A percentile compares a stretch with the other conserved stretches of the same genome.
phyloP scores from a whole-genome alignment of 768 basidiomycete species.

The Candolleomyces eurysporus region DNA sequence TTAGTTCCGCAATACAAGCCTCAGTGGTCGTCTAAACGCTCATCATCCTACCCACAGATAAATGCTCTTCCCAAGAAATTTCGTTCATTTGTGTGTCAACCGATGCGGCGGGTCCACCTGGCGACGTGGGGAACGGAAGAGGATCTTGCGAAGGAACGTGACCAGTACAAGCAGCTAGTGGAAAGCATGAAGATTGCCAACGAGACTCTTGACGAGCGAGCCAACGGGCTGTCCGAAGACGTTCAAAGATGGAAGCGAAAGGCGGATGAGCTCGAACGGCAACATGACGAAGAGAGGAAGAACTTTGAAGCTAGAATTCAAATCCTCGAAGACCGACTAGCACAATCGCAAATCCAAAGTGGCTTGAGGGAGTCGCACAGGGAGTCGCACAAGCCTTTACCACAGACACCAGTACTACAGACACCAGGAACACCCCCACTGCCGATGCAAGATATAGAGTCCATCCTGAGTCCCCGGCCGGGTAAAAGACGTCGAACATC shows the following conservation, averaged over 20 bases:
- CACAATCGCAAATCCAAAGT: background rate
- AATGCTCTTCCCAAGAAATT: conserved; percentile 1
- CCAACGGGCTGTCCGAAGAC: too few species aligned
- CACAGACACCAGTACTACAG: too few species aligned
- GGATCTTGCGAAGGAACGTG: background rate
- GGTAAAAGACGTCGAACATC: background rate
- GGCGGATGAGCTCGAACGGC: background rate
- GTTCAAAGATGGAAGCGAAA: background rate
- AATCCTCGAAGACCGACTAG: background rate
- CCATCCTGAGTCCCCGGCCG: too few species aligned
- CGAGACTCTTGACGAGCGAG: background rate
- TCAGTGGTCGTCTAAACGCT: background rate
- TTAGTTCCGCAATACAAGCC: background rate
- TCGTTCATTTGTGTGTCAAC: background rate
- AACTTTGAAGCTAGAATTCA: background rate
- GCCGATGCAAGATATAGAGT: too few species aligned
- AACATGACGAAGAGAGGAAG: background rate
- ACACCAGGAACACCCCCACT: too few species aligned
- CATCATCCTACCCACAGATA: background rate
- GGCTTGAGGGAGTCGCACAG: background rate
- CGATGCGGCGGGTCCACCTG: background rate
- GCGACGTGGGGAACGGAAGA: background rate
- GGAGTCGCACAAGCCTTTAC: background rate
- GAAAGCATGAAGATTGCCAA: background rate
- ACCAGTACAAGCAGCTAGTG: background rate